A percentile compares a stretch with the other conserved stretches of the same genome.
phyloP scores from a whole-genome alignment of 176 grass and related monocot genomes.

The Metroxylon sagu region DNA sequence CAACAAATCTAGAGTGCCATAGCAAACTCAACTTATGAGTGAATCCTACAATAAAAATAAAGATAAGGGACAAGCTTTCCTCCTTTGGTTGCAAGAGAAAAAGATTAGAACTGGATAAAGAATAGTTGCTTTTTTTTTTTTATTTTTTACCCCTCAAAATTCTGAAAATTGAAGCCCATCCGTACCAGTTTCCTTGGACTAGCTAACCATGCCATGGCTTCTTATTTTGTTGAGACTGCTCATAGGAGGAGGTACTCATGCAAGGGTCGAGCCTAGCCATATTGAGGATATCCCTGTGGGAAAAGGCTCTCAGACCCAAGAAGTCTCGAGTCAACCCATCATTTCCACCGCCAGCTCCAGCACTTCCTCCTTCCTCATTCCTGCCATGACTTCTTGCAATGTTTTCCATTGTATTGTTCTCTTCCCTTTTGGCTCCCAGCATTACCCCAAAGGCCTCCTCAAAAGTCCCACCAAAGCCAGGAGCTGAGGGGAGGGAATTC shows the following conservation, averaged over 20 bases:
- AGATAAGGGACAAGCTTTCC: neutral
- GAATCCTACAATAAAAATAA: neutral
- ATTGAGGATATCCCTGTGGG: constrained; percentile 72
- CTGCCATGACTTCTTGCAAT: constrained; percentile 21
- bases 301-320: constrained; percentile 67
- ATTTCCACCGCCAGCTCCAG: constrained; percentile 2
- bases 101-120: no score
- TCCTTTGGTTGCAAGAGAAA: neutral
- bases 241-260: constrained; percentile 54
- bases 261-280: constrained; percentile 59
- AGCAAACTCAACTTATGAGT: constrained; percentile 1
- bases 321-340: constrained; percentile 80
- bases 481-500: neutral
- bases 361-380: constrained; percentile 18
- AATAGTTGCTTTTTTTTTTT: no score
- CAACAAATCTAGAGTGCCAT: neutral
- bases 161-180: no score
- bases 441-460: constrained; percentile 5
- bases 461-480: neutral
- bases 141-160: no score
- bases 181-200: neutral
- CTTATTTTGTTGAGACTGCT: constrained; percentile 44
- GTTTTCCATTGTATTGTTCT: constrained; percentile 3
- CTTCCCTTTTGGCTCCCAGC: constrained; percentile 12
- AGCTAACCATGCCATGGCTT: constrained; percentile 64